Conservation (phyloP, 2,329 filamentous ascomycete genomes). For the Corinectria fuckeliana region DNA sequence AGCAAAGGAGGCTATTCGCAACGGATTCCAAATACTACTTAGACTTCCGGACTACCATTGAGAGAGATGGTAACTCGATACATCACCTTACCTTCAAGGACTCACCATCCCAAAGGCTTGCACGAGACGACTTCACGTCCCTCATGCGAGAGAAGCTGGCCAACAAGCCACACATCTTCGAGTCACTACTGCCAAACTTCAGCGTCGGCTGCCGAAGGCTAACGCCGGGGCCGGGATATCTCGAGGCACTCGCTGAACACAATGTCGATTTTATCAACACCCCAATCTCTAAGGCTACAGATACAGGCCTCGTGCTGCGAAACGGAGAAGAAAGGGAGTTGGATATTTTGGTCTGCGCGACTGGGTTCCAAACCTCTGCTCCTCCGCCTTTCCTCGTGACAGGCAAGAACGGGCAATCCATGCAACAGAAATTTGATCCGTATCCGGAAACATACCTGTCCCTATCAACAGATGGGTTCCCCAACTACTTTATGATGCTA, state of each 20-base stretch:
- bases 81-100: background rate
- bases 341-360: slow-evolving; percentile 4
- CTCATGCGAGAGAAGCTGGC: background rate
- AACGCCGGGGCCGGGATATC: slow-evolving; percentile 6
- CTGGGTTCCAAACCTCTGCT: background rate
- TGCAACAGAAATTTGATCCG: background rate
- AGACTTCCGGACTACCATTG: background rate
- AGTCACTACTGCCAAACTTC: slow-evolving; percentile 4
- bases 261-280: slow-evolving; percentile 8
- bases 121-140: background rate
- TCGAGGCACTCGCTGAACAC: slow-evolving; percentile 12
- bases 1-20: background rate
- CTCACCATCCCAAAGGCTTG: background rate
- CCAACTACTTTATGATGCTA: slow-evolving; percentile 1
- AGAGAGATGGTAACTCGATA: background rate
- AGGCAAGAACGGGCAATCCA: background rate
- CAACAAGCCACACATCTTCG: background rate
- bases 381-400: background rate
- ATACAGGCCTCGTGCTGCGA: background rate
- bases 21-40: background rate
- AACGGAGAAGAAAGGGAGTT: background rate
- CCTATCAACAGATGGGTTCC: background rate
- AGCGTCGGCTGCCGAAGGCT: slow-evolving; percentile 1
- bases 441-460: background rate
- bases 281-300: background rate